phyloP scores from a whole-genome alignment of 495 filamentous ascomycete species.

The Terfezia claveryi region DNA sequence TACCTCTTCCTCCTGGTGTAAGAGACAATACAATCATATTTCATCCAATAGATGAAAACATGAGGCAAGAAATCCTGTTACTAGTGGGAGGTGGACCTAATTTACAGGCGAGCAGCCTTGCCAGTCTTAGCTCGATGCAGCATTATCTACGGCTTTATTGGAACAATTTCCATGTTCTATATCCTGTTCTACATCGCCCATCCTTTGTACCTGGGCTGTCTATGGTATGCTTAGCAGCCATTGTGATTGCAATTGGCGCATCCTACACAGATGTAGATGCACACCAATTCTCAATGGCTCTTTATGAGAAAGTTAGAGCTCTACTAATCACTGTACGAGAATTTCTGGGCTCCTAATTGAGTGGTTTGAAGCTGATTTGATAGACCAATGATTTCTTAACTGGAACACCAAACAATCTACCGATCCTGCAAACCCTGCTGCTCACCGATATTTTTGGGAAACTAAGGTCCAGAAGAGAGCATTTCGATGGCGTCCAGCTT shows the following conservation, averaged over 20 bases:
- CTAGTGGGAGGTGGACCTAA: conserved; percentile 13
- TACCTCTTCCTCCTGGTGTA: neutral
- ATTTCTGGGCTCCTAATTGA: neutral
- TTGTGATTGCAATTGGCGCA: conserved; percentile 18
- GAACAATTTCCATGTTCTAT: conserved; percentile 27
- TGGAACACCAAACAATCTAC: conserved; percentile 11
- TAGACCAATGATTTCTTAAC: conserved; percentile 18
- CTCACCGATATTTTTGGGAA: conserved; percentile 19
- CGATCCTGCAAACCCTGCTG: conserved; percentile 15
- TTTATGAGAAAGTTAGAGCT: conserved; percentile 19
- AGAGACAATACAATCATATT: conserved; percentile 7
- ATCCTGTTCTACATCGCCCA: conserved; percentile 30
- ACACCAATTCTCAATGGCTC: conserved; percentile 15
- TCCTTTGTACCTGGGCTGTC: conserved; percentile 29
- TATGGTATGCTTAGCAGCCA: conserved; percentile 22
- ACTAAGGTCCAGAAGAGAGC: conserved; percentile 14
- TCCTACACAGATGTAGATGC: conserved; percentile 17
- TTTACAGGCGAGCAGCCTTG: conserved; percentile 11
- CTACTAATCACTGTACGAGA: conserved; percentile 3
- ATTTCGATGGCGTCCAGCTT: conserved; percentile 14
- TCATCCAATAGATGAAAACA: conserved; percentile 16
- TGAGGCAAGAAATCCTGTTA: conserved; percentile 13
- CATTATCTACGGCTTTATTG: conserved; percentile 17
- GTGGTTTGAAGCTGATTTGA: conserved; percentile 2
- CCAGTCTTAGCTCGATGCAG: conserved; percentile 16